Evolutionary conservation across 2,329 filamentous ascomycete genomes (phyloP), one percentile per base, ranked within the genome.

Genomic region (Metarhizium sp.): DNA sequence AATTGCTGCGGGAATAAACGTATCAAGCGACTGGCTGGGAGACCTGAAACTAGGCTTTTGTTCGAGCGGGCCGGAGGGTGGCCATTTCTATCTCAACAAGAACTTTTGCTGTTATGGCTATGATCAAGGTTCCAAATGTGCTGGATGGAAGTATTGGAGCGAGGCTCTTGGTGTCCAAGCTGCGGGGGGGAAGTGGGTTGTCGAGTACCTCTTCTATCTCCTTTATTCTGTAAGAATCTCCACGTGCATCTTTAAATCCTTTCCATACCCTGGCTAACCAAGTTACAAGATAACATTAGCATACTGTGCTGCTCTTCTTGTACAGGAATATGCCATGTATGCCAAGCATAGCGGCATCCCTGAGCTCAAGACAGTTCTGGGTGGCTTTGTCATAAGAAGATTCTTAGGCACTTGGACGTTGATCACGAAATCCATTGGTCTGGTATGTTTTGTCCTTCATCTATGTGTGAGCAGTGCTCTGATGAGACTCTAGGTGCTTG

Each of bases 271-370:
- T 8, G 42, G n/a, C 42, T 20, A 3, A 45, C 32, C 32, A 34
- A 34, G 10, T 11, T 34, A 16, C n/a, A 51, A 92, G 87, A 77
- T 92, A 10, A 63, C 87, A 7, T 92, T 95, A 66, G 92, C 92
- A 30, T 77, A 84, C 42, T 82, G 80, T 56, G 90, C 94, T 10
- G 89, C 87, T 53, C 67, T 92, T 53, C 74, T 97, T 54, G 92
- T 97, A 14, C 84, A 87, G 63, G 83, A 87, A 63, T 97, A 92
- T 70, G 90, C 90, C 29, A 78, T 88, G 5, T 90, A 96, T 71
- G 92, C 92, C 50, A 92, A 88, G 68, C 92, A 97, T 66, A 96
- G 90, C 68, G 92, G 92, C 72, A 96, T 99, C 62, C 91, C 92
- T 6, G 92, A 99, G 75, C 95, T 99, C 73, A 99, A 99, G 77